Evolutionary conservation across 192 early-diverging fungal genomes (phyloP).

Genomic region (Fimicolochytrium jonesii): DNA sequence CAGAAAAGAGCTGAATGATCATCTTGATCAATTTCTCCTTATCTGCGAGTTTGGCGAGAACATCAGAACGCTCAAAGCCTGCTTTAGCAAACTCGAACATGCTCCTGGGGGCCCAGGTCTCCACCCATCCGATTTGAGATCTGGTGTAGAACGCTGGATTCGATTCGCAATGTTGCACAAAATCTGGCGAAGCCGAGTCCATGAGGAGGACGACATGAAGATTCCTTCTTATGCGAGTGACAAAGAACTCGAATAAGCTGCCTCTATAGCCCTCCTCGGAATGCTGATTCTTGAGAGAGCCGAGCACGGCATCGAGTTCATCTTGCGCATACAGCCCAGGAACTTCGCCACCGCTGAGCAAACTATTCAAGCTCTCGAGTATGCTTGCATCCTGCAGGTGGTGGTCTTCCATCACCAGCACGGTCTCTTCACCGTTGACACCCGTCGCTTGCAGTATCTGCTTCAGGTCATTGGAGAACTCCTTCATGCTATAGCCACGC

Average conservation of each 20-base stretch:
- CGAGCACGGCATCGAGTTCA: slow-evolving; percentile 46
- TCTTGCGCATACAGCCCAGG: slow-evolving; percentile 52
- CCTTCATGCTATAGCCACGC: slow-evolving; percentile 38
- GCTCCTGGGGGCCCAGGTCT: slow-evolving; percentile 43
- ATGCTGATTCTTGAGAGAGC: slow-evolving; percentile 41
- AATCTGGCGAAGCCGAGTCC: slow-evolving; percentile 36
- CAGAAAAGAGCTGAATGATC: slow-evolving; percentile 35
- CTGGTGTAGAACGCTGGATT: slow-evolving; percentile 55
- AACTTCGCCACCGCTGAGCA: slow-evolving; percentile 52
- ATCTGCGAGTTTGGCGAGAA: slow-evolving; percentile 20
- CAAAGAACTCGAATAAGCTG: slow-evolving; percentile 53
- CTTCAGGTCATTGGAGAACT: slow-evolving; percentile 47
- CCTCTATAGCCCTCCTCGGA: slow-evolving; percentile 50
- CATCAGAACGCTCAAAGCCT: slow-evolving; percentile 12
- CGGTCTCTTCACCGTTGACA: slow-evolving; percentile 32
- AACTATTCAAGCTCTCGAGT: slow-evolving; percentile 50
- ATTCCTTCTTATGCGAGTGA: slow-evolving; percentile 37
- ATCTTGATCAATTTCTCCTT: slow-evolving; percentile 30
- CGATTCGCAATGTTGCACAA: slow-evolving; percentile 43
- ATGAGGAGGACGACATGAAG: slow-evolving; percentile 52
- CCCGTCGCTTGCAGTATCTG: slow-evolving; percentile 43
- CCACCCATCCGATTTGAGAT: slow-evolving; percentile 52
- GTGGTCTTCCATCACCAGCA: slow-evolving; percentile 53
- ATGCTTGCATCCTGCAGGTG: slow-evolving; percentile 43
- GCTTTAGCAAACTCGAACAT: slow-evolving; percentile 32